phyloP scores from a whole-genome alignment of 176 grass and related monocot genomes.

The Oryza longistaminata region DNA sequence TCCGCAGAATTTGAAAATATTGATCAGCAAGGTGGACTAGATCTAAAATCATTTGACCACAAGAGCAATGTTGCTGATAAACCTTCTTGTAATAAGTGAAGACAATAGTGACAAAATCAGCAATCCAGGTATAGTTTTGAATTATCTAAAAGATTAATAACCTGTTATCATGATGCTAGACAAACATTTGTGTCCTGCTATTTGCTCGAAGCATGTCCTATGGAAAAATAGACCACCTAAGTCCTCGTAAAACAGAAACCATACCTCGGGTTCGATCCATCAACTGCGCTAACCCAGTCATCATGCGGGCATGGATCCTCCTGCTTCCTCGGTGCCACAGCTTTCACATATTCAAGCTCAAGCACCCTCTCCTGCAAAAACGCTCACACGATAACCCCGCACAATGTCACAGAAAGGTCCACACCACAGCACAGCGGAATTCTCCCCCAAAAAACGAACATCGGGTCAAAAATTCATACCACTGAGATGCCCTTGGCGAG shows the following conservation, averaged over 20 bases:
- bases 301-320: constrained; percentile 77
- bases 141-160: neutral
- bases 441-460: neutral
- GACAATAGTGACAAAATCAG: neutral
- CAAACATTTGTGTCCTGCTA: neutral
- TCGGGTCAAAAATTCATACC: constrained; percentile 35
- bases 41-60: neutral
- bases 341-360: constrained; percentile 90
- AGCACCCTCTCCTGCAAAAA: constrained; percentile 86
- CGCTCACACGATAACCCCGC: neutral
- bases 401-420: neutral
- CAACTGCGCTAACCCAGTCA: constrained; percentile 92
- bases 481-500: constrained; percentile 83
- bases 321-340: constrained; percentile 74
- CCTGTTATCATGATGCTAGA: neutral
- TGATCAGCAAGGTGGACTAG: neutral
- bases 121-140: neutral
- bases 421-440: neutral
- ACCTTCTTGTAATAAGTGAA: neutral
- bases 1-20: neutral
- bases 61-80: neutral
- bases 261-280: constrained; percentile 85
- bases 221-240: neutral
- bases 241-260: neutral
- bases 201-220: neutral